Base-by-base conservation (phyloP, 2,329 filamentous ascomycete genomes). In the Microcyclospora pomicola region DNA sequence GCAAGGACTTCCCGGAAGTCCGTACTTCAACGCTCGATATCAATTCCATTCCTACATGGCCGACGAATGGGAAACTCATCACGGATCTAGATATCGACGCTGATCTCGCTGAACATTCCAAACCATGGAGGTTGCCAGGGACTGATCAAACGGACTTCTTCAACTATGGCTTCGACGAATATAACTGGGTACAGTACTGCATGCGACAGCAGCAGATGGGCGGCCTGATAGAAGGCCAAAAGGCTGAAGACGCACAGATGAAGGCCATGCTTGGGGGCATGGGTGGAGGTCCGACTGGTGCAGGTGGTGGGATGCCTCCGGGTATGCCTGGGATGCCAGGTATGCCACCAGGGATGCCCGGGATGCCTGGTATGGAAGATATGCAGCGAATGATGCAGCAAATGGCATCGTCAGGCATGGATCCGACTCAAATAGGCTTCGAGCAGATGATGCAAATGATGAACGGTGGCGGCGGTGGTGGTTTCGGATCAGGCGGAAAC, bases 101-200 rank as follows among this genome's bases (percentile, higher is more conserved):
- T 34, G 65, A 70, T 45, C 56, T 69, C 14, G 66, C 69, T 38
- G 84, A 86, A 52, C 66, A 73, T 45, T 82, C 87, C 45, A 96
- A 95, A 60, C 87, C 88, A 13, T 98, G 91, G 91, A 79, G 91
- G 33, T 80, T 87, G 47, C 91, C 91, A 0, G 91, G 91, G 34
- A 87, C 88, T 9, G 91, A 98, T 54, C 76, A 94, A 38, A 91
- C 82, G 42, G 91, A 98, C 59, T 96, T 93, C 64, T 96, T 96
- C 73, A 96, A 96, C 67, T 96, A 96, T 62, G 88, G 88, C 41
- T 96, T 96, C 56, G 88, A 96, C 63, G 88, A 96, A 61, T 96
- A 95, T 61, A 94, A 87, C 1, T 98, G 91, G 91, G 82, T 87
- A 5, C 74, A 87, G 38, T 98, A 98, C 59, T 86, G 87, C 27